Evolutionary conservation across 176 grass and related monocot genomes (phyloP).

Genomic region (Pontederia crassipes): DNA sequence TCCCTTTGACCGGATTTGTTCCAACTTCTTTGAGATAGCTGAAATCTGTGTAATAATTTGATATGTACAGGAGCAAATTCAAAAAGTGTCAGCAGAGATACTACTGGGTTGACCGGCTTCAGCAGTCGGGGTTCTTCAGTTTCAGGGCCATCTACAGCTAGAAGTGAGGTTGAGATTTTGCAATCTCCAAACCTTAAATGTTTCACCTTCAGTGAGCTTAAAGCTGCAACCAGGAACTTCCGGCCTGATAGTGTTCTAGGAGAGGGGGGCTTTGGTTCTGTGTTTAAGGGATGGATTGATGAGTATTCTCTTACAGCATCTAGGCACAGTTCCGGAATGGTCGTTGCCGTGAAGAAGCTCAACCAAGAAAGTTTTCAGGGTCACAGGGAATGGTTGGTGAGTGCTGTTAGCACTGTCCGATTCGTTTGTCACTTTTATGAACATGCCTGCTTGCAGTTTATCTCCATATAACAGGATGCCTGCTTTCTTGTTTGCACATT

Average conservation of each 20-base stretch:
- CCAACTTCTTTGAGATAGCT: constrained; percentile 5
- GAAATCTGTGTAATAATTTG: neutral
- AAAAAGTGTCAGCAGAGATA: constrained; percentile 16
- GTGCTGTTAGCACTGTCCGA: neutral
- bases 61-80: constrained; percentile 19
- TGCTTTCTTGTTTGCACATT: neutral
- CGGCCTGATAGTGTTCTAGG: constrained; percentile 65
- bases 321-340: constrained; percentile 52
- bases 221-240: constrained; percentile 52
- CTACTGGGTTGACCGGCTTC: constrained; percentile 16
- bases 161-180: constrained; percentile 60
- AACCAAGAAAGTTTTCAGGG: constrained; percentile 80
- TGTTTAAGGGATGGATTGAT: constrained; percentile 87
- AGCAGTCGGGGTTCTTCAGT: constrained; percentile 50
- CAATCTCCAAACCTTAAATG: constrained; percentile 45
- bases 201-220: constrained; percentile 69
- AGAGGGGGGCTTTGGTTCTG: constrained; percentile 69
- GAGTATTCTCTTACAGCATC: constrained; percentile 38
- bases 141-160: constrained; percentile 23
- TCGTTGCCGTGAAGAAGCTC: constrained; percentile 86
- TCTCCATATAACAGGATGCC: neutral
- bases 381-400: constrained; percentile 77
- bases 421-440: neutral
- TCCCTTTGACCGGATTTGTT: neutral
- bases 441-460: neutral